Conservation (phyloP, 768 basidiomycete genomes). For the Pleurotus pulmonarius region DNA sequence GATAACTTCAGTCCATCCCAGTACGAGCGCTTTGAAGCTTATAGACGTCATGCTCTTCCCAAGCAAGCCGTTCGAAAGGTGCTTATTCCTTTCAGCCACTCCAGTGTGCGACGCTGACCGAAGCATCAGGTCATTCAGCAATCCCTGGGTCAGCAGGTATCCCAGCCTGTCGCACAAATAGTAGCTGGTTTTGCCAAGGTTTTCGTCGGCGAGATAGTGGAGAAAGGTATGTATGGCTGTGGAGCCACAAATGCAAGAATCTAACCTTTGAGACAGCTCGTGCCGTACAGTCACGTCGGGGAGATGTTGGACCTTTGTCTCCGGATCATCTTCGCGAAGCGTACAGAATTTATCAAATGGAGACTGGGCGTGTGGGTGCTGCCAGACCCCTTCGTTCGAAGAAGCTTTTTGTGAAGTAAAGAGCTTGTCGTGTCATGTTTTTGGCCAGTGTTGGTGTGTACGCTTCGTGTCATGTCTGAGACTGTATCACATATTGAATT, state of each 20-base stretch:
- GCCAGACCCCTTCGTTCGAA: constrained; percentile 68
- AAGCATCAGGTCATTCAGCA: constrained; percentile 73
- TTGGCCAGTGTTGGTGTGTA: not conserved
- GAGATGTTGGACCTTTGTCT: constrained; percentile 75
- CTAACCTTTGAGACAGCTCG: constrained; percentile 48
- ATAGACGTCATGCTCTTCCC: constrained; percentile 76
- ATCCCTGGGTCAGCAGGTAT: constrained; percentile 74
- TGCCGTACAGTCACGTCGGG: constrained; percentile 64
- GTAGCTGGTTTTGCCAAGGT: constrained; percentile 90
- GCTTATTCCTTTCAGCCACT: constrained; percentile 10
- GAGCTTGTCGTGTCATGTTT: not conserved
- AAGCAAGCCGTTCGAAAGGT: constrained; percentile 84
- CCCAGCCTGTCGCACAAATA: constrained; percentile 83
- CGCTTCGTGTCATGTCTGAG: too few relatives aligned
- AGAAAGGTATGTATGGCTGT: constrained; percentile 57
- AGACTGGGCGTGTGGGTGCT: constrained; percentile 78
- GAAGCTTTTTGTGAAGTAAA: constrained; percentile 67
- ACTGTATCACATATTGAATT: not conserved
- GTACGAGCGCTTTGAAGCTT: constrained; percentile 88
- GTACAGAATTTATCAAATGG: constrained; percentile 76
- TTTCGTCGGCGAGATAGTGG: constrained; percentile 90
- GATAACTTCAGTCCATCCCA: constrained; percentile 82
- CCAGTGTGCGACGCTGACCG: too few relatives aligned
- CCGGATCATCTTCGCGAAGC: constrained; percentile 91
- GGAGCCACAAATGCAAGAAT: constrained; percentile 1